Conservation (phyloP, 129 eudicot species). For the Chrysanthemum lavandulifolium region DNA sequence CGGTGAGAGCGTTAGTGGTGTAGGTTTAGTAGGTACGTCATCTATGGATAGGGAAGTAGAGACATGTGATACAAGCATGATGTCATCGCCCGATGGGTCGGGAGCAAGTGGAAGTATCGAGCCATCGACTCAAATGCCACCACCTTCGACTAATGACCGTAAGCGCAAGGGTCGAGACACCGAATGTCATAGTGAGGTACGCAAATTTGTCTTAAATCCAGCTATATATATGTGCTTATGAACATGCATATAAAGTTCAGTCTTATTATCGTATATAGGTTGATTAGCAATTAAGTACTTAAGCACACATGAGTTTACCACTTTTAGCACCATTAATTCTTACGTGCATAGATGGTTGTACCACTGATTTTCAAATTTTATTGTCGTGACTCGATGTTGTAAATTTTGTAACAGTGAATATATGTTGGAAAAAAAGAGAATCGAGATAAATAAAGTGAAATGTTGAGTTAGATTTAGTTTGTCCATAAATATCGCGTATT, state of each 20-base stretch:
- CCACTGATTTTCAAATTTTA: constrained; percentile 8
- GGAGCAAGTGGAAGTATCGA: constrained; percentile 29
- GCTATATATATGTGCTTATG: too few relatives aligned
- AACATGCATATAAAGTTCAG: too few relatives aligned
- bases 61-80: constrained; percentile 23
- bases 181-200: constrained; percentile 60
- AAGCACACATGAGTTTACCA: background rate
- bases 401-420: background rate
- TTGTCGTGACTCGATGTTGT: background rate
- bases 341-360: constrained; percentile 21
- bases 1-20: background rate
- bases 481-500: constrained; percentile 21
- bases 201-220: background rate
- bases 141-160: constrained; percentile 25
- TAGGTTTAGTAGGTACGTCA: constrained; percentile 11
- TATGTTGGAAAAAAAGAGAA: constrained; percentile 15
- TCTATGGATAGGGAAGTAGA: constrained; percentile 2
- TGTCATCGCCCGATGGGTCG: constrained; percentile 33
- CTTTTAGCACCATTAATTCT: background rate
- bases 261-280: background rate
- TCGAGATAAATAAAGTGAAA: constrained; percentile 5
- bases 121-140: constrained; percentile 24
- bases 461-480: constrained; percentile 7
- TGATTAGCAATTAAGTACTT: background rate
- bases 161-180: constrained; percentile 22